Conservation (phyloP, 2,329 filamentous ascomycete genomes). For the Endoconidiophora polonica region DNA sequence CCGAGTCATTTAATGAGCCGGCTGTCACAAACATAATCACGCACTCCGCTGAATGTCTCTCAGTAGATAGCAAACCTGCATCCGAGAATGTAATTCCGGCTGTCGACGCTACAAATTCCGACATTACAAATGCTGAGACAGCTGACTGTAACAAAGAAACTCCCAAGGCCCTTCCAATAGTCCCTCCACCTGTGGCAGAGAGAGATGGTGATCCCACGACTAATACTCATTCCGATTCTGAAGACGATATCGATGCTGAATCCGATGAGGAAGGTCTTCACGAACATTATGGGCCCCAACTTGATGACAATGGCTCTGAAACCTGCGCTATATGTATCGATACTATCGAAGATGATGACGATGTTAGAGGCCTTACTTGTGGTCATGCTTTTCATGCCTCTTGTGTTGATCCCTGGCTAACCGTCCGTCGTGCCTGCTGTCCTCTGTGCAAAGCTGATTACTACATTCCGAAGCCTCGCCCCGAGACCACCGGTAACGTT, state of each 20-base stretch:
- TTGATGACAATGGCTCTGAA: conserved; percentile 69
- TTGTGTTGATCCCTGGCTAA: conserved; percentile 93
- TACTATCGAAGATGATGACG: conserved; percentile 82
- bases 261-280: conserved; percentile 58
- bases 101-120: neutral
- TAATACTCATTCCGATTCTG: conserved; percentile 11
- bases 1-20: no score
- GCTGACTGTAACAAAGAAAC: conserved; percentile 10
- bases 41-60: no score
- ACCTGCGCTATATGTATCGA: conserved; percentile 96
- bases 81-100: neutral
- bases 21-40: no score
- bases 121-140: neutral
- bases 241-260: conserved; percentile 22
- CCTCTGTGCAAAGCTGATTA: conserved; percentile 97
- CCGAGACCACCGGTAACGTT: conserved; percentile 24
- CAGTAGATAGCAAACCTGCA: no score
- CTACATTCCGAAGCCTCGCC: conserved; percentile 79
- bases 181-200: conserved; percentile 6
- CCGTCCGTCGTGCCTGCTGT: conserved; percentile 83
- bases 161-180: neutral
- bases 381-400: conserved; percentile 97
- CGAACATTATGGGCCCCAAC: conserved; percentile 69
- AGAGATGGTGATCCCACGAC: conserved; percentile 2
- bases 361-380: conserved; percentile 82